phyloP scores from a whole-genome alignment of 176 grass and related monocot genomes.

The sorghum (Sorghum bicolor) region Sorghum_bicolor_NCBIv3 NC_012876.2:37601501-37602000 shows the following conservation, averaged over 20 bases:
- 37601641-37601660: not conserved
- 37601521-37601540: conserved; percentile 27
- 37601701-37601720: not conserved
- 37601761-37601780: not conserved
- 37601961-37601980: not conserved
- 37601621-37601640: not conserved
- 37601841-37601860: not conserved
- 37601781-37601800: not conserved
- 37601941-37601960: not conserved
- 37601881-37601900: not conserved
- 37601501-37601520: conserved; percentile 12
- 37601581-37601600: not conserved
- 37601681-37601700: not conserved
- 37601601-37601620: conserved; percentile 20
- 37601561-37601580: not conserved
- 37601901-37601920: not conserved
- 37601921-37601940: not conserved
- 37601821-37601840: not conserved
- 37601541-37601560: conserved; percentile 33
- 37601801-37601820: not conserved
- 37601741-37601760: not conserved
- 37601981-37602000: not conserved
- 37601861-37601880: not conserved
- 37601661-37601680: not conserved
- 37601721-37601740: not conserved